Percentiles rank a stretch among this genome's conserved stretches.
Evolutionary conservation across 805 yeast genomes (phyloP).

Genomic region (Candida tallmaniae): DNA sequence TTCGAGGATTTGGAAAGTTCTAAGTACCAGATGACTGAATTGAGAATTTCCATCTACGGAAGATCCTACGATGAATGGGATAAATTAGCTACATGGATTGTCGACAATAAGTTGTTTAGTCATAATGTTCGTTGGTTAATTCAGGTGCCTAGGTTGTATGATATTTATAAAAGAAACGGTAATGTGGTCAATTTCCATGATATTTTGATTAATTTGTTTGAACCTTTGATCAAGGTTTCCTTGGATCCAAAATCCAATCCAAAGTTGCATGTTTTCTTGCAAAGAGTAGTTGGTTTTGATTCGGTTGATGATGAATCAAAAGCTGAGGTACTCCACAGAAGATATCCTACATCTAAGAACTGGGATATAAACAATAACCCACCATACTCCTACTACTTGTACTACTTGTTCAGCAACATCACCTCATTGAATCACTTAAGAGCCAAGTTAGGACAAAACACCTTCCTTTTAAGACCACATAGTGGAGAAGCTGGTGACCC

Average conservation of each 20-base stretch:
- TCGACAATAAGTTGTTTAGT: slow-evolving; percentile 85
- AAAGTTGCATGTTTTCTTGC: slow-evolving; percentile 82
- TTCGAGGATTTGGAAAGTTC: slow-evolving; percentile 91
- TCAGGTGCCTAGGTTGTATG: slow-evolving; percentile 92
- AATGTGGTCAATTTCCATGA: slow-evolving; percentile 70
- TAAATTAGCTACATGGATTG: slow-evolving; percentile 89
- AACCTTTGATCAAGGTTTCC: slow-evolving; percentile 88
- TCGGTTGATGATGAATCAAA: slow-evolving; percentile 98
- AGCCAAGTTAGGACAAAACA: slow-evolving; percentile 67
- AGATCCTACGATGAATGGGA: slow-evolving; percentile 91
- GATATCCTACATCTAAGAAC: slow-evolving; percentile 77
- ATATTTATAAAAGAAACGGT: slow-evolving; percentile 75
- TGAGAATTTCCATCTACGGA: slow-evolving; percentile 93
- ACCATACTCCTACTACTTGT: slow-evolving; percentile 94
- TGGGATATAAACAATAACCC: slow-evolving; percentile 85
- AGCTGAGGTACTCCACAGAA: slow-evolving; percentile 74
- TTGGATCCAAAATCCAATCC: slow-evolving; percentile 83
- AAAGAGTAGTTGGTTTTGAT: slow-evolving; percentile 95
- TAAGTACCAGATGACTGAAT: slow-evolving; percentile 96
- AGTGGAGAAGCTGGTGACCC: slow-evolving; percentile 99
- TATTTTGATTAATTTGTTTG: slow-evolving; percentile 71
- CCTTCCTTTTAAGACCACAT: slow-evolving; percentile 94
- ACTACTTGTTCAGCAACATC: slow-evolving; percentile 82
- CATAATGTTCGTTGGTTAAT: slow-evolving; percentile 96
- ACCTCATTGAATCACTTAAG: slow-evolving; percentile 86